phyloP scores from a whole-genome alignment of 1,139 yeast species.

The Candida labiduridarum region DNA sequence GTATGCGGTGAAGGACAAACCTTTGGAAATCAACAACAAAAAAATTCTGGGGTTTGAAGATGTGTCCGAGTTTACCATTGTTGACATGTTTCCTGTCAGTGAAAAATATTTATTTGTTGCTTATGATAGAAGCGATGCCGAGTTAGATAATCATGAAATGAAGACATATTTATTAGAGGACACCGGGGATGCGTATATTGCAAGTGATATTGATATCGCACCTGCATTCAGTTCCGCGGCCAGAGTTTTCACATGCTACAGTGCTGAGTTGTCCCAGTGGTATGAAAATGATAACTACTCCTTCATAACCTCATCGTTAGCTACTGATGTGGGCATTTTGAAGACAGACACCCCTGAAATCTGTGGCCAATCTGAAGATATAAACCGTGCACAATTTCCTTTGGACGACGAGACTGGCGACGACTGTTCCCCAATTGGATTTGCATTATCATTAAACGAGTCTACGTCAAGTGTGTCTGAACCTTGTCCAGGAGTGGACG shows the following conservation, averaged over 20 bases:
- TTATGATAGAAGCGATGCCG: constrained; percentile 16
- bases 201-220: constrained; percentile 41
- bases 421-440: constrained; percentile 73
- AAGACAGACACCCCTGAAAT: constrained; percentile 8
- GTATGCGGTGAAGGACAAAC: constrained; percentile 8
- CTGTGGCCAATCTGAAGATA: constrained; percentile 50
- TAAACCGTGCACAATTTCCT: constrained; percentile 72
- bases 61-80: constrained; percentile 1
- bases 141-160: constrained; percentile 24
- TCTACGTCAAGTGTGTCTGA: constrained; percentile 40
- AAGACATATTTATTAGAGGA: constrained; percentile 12
- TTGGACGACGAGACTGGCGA: constrained; percentile 62
- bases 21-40: constrained; percentile 8
- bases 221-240: constrained; percentile 60
- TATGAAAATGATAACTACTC: constrained; percentile 27
- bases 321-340: constrained; percentile 55
- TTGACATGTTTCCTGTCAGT: constrained; percentile 6
- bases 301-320: constrained; percentile 59
- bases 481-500: constrained; percentile 63
- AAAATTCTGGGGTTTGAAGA: constrained; percentile 10
- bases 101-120: constrained; percentile 12
- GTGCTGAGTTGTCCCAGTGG: constrained; percentile 48
- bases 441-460: constrained; percentile 59
- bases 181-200: constrained; percentile 10
- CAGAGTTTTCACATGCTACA: constrained; percentile 53